Base-by-base conservation (phyloP, 768 basidiomycete species). In the Amanita subjunquillea region DNA sequence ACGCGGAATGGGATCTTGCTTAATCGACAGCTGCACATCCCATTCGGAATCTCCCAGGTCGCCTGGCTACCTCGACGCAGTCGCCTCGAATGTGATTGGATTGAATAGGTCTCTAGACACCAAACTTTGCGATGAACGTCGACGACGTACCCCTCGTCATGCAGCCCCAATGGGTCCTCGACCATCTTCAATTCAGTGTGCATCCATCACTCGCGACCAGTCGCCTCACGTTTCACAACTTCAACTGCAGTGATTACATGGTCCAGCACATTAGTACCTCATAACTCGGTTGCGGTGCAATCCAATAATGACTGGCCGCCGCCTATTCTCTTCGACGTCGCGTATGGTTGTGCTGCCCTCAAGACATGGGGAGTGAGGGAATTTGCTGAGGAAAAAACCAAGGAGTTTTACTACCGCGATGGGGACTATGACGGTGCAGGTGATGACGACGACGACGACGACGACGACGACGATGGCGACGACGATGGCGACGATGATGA, bases 281-380 rank as follows among this genome's bases (percentile, higher is more conserved):
- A 56, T 46, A 58, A 58, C 53, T 58, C 27, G 27, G 57, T 51
- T 58, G 57, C 55, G 38, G 52, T 48, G 50, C 44, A 27, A 54
- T 51, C 20, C 4, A n/a, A 50, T 48, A 32, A 54, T 54, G 46
- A 54, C 9, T 56, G 55, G 55, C 57, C 57, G 46, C 57, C 53
- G 15, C 53, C 48, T 49, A 40, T 56, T 39, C 53, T 58, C 53
- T 56, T 58, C 47, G 55, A 58, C 20, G 39, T 58, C 25, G 55
- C 57, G 12, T 58, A 58, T 49, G 57, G 57, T 45, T 54, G 55
- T 56, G 57, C 57, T 48, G 47, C 32, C 51, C 56, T 59, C 56
- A 59, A 57, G 17, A 57, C 58, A 20, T 59, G 58, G 58, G 58
- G 56, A 47, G 54, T 53, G 53, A 12, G 48, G 36, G 12, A 3